Evolutionary conservation across 202 grass and related monocot genomes (phyloP).

Genomic region (Hordeum pubiflorum): DNA sequence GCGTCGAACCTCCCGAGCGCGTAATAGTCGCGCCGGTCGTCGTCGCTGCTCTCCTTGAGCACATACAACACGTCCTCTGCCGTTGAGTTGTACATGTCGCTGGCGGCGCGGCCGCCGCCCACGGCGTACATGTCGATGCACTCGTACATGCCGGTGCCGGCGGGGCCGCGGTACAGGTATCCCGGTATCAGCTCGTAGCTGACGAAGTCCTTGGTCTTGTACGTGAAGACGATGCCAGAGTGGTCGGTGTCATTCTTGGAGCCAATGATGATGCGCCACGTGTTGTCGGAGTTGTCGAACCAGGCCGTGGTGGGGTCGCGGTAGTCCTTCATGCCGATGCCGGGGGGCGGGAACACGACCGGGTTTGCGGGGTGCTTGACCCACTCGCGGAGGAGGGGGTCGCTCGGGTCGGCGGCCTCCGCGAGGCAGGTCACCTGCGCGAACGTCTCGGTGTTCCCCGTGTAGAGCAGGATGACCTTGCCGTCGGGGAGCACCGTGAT

Average conservation of each 20-base stretch:
- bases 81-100: neutral
- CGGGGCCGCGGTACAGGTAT: slow-evolving; percentile 21
- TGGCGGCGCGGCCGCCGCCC: neutral
- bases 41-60: slow-evolving; percentile 60
- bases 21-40: slow-evolving; percentile 54
- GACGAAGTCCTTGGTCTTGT: slow-evolving; percentile 48
- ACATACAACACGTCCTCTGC: neutral
- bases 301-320: neutral
- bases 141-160: slow-evolving; percentile 58
- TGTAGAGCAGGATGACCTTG: slow-evolving; percentile 36
- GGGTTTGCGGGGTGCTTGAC: slow-evolving; percentile 46
- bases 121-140: slow-evolving; percentile 55
- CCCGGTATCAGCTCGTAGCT: slow-evolving; percentile 34
- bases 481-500: slow-evolving; percentile 40
- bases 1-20: slow-evolving; percentile 29
- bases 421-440: slow-evolving; percentile 36
- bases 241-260: slow-evolving; percentile 36
- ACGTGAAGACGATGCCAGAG: slow-evolving; percentile 36
- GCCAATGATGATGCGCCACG: slow-evolving; percentile 47
- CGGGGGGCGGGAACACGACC: slow-evolving; percentile 26
- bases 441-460: slow-evolving; percentile 22
- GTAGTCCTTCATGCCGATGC: slow-evolving; percentile 33
- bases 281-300: slow-evolving; percentile 20
- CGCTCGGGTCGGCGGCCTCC: slow-evolving; percentile 27
- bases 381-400: slow-evolving; percentile 40